Base-by-base conservation (phyloP, 2,329 filamentous ascomycete species). In the Coleophoma eucalyptorum region DNA sequence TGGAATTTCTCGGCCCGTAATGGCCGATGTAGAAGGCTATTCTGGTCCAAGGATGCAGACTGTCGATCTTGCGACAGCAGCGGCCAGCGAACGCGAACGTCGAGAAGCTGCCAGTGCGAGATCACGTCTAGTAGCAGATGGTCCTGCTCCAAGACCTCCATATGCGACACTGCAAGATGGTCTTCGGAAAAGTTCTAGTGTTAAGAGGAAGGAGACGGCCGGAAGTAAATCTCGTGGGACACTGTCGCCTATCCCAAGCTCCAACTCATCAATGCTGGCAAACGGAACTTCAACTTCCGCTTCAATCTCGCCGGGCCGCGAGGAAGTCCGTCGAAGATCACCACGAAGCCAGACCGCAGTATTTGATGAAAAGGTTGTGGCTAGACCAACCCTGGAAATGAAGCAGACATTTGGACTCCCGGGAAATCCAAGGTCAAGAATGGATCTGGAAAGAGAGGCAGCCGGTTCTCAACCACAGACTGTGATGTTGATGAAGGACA, bases 401-500 rank as follows among this genome's bases (percentile, higher is more conserved):
- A 64, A 58, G 16, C 48, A 43, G 10, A 62, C 59, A 4, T 45
- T 60, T 18, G 62, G 62, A 5, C 45, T 65, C 4, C 61, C 62
- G 19, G 55, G 56, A 5, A 62, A 62, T 49, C 62, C 64, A 41
- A 51, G 58, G 46, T 40, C 58, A n/a, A 56, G 52, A 43, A 49
- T 51, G 18, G 44, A 45, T 8, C 51, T 55, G 33, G 41, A 48
- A 8, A 43, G 48, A 20, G 50, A 57, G 32, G 44, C 51, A 16
- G 20, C 18, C 11, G 46, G 54, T 18, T 41, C 58, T 49, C 70
- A 66, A 48, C 66, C 75, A 20, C 72, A 76, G 51, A 81, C 74
- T 4, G 72, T 81, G 43, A 75, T 83, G 73, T 74, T 80, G 49
- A 64, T 83, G 46, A 82, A 80, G 52, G 71, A 76, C 46, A 79